A percentile compares a stretch with the other conserved stretches of the same genome.
These are phyloP conservation scores for Balakata baccata DNA, from an alignment of 345 rosid species.

Conservation along the genomic window DNA sequence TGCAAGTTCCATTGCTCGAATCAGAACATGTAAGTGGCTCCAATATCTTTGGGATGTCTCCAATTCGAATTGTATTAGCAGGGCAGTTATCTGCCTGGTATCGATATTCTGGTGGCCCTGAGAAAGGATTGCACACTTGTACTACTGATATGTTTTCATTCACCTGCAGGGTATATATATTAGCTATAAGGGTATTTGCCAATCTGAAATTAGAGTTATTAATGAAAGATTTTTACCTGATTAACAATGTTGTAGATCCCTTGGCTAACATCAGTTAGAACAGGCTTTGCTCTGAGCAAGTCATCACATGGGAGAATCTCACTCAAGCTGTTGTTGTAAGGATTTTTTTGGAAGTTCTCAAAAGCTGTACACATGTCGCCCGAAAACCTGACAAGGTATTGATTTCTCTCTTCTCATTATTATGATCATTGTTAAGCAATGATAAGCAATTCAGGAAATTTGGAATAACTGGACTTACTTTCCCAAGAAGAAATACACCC, in stretches of 20 bases:
- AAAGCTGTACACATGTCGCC: constrained; percentile 56
- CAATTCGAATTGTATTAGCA: constrained; percentile 40
- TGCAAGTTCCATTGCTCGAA: constrained; percentile 39
- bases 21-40: constrained; percentile 41
- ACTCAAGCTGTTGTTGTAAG: constrained; percentile 60
- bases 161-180: constrained; percentile 33
- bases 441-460: too few species aligned
- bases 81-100: constrained; percentile 53
- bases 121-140: constrained; percentile 68
- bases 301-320: constrained; percentile 66
- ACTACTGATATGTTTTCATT: constrained; percentile 48
- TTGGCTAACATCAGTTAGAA: constrained; percentile 42
- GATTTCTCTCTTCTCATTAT: background rate
- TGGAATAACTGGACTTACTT: constrained; percentile 34
- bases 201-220: background rate
- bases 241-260: constrained; percentile 52
- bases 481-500: constrained; percentile 52
- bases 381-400: constrained; percentile 42
- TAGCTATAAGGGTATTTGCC: background rate
- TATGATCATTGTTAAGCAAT: too few species aligned
- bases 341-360: constrained; percentile 51
- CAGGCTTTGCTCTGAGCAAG: constrained; percentile 43
- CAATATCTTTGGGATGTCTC: constrained; percentile 55
- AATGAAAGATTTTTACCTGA: constrained; percentile 24
- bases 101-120: constrained; percentile 50